Conservation (phyloP, 2,329 filamentous ascomycete genomes). For the Ophiosphaerella herpotricha region DNA sequence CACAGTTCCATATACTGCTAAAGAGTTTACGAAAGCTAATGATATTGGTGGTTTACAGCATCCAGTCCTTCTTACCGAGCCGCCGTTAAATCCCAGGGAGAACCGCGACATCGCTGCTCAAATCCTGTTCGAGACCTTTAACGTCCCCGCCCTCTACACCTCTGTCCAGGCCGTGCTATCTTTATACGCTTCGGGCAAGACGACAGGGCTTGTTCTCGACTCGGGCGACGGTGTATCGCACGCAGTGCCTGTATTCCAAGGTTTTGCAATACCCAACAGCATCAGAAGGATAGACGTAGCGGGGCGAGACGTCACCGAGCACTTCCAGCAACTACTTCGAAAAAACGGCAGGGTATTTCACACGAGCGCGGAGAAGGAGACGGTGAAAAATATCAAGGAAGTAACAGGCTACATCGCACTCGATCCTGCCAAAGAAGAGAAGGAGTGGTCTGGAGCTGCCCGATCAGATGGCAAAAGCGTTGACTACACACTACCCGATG, state of each 20-base stretch:
- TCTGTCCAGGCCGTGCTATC: constrained; percentile 97
- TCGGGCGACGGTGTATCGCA: constrained; percentile 96
- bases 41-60: constrained; percentile 60
- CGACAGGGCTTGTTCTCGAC: constrained; percentile 93
- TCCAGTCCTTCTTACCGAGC: constrained; percentile 93
- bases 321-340: constrained; percentile 86
- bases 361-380: constrained; percentile 98
- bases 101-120: constrained; percentile 97
- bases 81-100: constrained; percentile 89
- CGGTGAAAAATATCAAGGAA: constrained; percentile 97
- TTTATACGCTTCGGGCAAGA: constrained; percentile 91
- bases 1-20: constrained; percentile 9
- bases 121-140: constrained; percentile 98
- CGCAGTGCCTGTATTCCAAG: constrained; percentile 95
- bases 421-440: constrained; percentile 92
- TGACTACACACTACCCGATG: constrained; percentile 90
- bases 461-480: constrained; percentile 79
- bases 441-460: constrained; percentile 81
- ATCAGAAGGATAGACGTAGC: constrained; percentile 96
- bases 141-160: constrained; percentile 92
- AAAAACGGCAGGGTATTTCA: constrained; percentile 96
- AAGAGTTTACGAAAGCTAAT: constrained; percentile 14
- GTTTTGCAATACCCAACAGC: constrained; percentile 93
- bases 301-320: constrained; percentile 92
- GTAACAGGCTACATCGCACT: constrained; percentile 87